A percentile compares a stretch with the other conserved stretches of the same genome.
phyloP scores from a whole-genome alignment of 768 basidiomycete genomes.

The Xerocomus spinulosus region DNA sequence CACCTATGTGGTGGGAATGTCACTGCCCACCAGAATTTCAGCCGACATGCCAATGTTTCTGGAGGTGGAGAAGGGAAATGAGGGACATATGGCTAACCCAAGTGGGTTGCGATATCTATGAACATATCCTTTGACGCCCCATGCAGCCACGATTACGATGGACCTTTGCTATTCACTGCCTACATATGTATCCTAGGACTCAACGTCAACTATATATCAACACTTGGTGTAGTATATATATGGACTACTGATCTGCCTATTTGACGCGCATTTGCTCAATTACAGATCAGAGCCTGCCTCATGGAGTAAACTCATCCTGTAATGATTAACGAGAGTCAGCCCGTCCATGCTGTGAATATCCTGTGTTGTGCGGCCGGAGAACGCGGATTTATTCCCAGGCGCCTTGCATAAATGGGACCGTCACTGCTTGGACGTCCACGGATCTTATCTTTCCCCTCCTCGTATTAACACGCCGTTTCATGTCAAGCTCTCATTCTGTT shows the following conservation, averaged over 20 bases:
- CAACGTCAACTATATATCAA: conserved; percentile 3
- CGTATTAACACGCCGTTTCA: neutral
- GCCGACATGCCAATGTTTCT: conserved; percentile 24
- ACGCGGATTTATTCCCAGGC: no score
- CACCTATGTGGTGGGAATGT: conserved; percentile 33
- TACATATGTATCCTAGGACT: neutral
- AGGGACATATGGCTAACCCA: conserved; percentile 43
- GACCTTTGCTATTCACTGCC: conserved; percentile 1
- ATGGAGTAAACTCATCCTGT: no score
- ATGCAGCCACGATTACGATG: neutral
- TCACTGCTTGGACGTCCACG: no score
- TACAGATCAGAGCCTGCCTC: neutral
- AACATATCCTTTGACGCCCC: conserved; percentile 22
- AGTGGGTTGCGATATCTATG: conserved; percentile 45
- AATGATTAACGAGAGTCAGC: no score
- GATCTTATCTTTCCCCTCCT: neutral
- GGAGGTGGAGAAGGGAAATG: conserved; percentile 38
- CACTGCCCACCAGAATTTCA: conserved; percentile 23
- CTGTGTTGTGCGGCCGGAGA: no score
- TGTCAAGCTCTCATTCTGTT: conserved; percentile 3
- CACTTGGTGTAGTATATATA: conserved; percentile 3
- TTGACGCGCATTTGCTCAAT: neutral
- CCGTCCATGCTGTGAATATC: no score
- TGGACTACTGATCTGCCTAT: neutral
- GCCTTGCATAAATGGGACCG: no score